These are phyloP conservation scores for Phytophthora brassicae DNA, from an alignment of 352 stramenopile species.

Conservation along the genomic window DNA sequence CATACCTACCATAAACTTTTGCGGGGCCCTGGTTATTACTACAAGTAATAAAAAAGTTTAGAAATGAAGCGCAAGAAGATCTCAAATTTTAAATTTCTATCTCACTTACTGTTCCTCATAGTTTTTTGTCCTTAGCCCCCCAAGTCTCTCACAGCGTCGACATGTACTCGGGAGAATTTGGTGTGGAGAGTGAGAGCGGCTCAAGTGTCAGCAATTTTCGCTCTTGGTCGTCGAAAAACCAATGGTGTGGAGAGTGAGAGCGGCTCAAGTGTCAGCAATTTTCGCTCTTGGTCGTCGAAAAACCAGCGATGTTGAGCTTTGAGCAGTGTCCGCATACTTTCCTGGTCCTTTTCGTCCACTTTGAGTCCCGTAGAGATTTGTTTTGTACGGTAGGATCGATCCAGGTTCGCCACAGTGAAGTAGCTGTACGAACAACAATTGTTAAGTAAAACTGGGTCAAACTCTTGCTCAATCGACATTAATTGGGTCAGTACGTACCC, in stretches of 20 bases:
- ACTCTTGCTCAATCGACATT: background rate
- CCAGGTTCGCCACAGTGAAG: conserved; percentile 66
- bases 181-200: too few relatives aligned
- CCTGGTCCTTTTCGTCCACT: conserved; percentile 55
- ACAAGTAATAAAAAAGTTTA: too few relatives aligned
- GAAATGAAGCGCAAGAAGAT: too few relatives aligned
- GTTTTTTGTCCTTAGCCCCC: too few relatives aligned
- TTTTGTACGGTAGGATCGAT: conserved; percentile 42
- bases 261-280: conserved; percentile 36
- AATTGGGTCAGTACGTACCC: background rate
- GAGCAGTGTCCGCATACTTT: conserved; percentile 54
- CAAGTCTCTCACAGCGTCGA: too few relatives aligned
- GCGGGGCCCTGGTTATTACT: too few relatives aligned
- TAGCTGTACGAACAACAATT: conserved; percentile 19
- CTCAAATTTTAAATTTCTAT: too few relatives aligned
- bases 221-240: conserved; percentile 56
- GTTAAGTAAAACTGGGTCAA: background rate
- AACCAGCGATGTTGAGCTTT: conserved; percentile 65
- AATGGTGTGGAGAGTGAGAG: too few relatives aligned
- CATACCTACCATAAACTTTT: too few relatives aligned
- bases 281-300: conserved; percentile 57
- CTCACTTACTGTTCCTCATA: too few relatives aligned
- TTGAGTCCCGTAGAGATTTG: conserved; percentile 46
- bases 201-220: conserved; percentile 38
- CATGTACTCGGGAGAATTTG: too few relatives aligned